phyloP scores from a whole-genome alignment of 2,329 filamentous ascomycete genomes.

The Orbilia ellipsospora region DNA sequence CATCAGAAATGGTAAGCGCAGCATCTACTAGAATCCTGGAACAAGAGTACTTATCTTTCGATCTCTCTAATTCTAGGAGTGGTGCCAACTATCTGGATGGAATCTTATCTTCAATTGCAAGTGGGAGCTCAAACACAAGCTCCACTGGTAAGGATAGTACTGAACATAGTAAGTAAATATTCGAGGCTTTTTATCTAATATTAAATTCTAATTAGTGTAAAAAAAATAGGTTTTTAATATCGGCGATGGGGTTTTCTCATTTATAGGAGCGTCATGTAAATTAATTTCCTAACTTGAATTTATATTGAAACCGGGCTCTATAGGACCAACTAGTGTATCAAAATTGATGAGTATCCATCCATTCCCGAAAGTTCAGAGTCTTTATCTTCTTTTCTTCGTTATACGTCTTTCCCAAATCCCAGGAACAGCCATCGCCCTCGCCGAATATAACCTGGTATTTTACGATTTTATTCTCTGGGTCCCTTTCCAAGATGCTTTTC shows the following conservation, averaged over 20 bases:
- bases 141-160: conserved; percentile 59
- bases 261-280: too few relatives aligned
- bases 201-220: conserved; percentile 2
- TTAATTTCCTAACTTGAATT: too few relatives aligned
- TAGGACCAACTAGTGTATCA: background rate
- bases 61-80: conserved; percentile 38
- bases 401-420: conserved; percentile 68
- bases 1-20: conserved; percentile 81
- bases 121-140: conserved; percentile 58
- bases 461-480: conserved; percentile 66
- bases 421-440: conserved; percentile 70
- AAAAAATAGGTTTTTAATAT: conserved; percentile 35
- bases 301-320: too few relatives aligned
- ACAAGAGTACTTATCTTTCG: too few relatives aligned
- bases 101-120: conserved; percentile 58
- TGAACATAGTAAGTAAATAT: conserved; percentile 56
- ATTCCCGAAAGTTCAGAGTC: conserved; percentile 33
- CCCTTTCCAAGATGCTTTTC: conserved; percentile 64
- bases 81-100: conserved; percentile 59
- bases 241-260: background rate
- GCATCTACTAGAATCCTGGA: too few relatives aligned
- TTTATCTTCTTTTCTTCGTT: conserved; percentile 67
- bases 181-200: background rate
- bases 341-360: conserved; percentile 52
- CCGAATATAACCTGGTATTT: conserved; percentile 74